Percentiles rank a stretch among this genome's conserved stretches.
phyloP scores from a whole-genome alignment of 2,329 filamentous ascomycete genomes.

The Xylaria hypoxylon region DNA sequence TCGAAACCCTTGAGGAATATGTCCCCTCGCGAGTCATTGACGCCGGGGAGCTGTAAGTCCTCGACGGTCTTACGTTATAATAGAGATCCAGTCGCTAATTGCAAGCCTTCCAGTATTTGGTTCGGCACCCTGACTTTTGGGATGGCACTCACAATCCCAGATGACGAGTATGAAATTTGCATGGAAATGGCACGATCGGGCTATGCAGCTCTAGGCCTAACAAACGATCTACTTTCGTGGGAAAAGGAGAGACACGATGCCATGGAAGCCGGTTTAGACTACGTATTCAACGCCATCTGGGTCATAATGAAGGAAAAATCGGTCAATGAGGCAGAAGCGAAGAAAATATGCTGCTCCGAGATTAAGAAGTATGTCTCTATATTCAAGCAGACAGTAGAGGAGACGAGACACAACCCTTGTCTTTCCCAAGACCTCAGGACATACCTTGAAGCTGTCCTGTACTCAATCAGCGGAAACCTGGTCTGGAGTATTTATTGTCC shows the following conservation, averaged over 20 bases:
- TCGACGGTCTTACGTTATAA: not conserved
- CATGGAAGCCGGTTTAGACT: slow-evolving; percentile 36
- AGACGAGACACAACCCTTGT: slow-evolving; percentile 21
- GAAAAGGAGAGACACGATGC: slow-evolving; percentile 52
- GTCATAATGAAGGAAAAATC: slow-evolving; percentile 54
- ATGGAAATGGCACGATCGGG: slow-evolving; percentile 47
- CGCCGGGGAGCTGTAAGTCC: slow-evolving; percentile 46
- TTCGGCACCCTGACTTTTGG: slow-evolving; percentile 54
- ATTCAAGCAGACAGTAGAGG: slow-evolving; percentile 29
- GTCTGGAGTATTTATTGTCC: slow-evolving; percentile 54
- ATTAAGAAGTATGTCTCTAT: slow-evolving; percentile 43
- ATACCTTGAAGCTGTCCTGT: slow-evolving; percentile 50
- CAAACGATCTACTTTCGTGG: slow-evolving; percentile 57
- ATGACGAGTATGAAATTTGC: slow-evolving; percentile 50
- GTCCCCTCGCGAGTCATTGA: slow-evolving; percentile 47
- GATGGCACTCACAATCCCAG: slow-evolving; percentile 53
- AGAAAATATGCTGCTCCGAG: slow-evolving; percentile 40
- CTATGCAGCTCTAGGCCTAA: slow-evolving; percentile 49
- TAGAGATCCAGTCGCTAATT: slow-evolving; percentile 3
- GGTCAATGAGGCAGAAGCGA: slow-evolving; percentile 47
- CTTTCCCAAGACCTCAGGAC: slow-evolving; percentile 45
- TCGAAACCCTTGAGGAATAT: slow-evolving; percentile 47
- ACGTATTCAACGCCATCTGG: slow-evolving; percentile 56
- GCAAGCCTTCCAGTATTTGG: slow-evolving; percentile 48
- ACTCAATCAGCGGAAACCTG: slow-evolving; percentile 51